These are phyloP conservation scores for Papiliotrema nemorosa DNA, from an alignment of 1,284 basidiomycete species.

Conservation along the genomic window DNA sequence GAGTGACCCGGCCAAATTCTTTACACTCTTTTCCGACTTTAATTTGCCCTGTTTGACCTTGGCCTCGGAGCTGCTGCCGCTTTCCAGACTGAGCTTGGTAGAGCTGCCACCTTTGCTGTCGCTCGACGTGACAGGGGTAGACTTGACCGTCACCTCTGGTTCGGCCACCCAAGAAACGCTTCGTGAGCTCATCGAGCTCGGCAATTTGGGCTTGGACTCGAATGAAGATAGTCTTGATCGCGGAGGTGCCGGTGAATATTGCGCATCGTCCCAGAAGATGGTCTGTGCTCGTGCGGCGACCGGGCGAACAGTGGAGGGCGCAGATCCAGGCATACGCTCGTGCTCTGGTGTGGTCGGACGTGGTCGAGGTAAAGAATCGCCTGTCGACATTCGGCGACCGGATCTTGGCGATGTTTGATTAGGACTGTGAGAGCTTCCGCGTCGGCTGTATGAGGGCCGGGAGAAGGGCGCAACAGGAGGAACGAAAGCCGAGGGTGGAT, in stretches of 20 bases:
- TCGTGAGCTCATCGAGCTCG: constrained; percentile 10
- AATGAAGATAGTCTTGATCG: background rate
- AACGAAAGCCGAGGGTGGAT: constrained; percentile 11
- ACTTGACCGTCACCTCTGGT: background rate
- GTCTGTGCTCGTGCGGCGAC: constrained; percentile 34
- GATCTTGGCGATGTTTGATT: background rate
- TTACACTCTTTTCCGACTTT: constrained; percentile 35
- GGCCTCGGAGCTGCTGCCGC: background rate
- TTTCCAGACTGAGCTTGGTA: constrained; percentile 17
- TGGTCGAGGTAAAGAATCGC: background rate
- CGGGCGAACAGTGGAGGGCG: constrained; percentile 11
- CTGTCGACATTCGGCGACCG: background rate
- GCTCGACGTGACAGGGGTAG: constrained; percentile 1
- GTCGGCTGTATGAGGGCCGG: background rate
- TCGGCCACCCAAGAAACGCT: constrained; percentile 19
- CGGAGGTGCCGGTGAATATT: constrained; percentile 20
- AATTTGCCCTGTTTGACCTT: constrained; percentile 15
- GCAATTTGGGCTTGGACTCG: constrained; percentile 6
- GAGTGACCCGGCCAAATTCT: constrained; percentile 35
- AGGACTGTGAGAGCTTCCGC: background rate
- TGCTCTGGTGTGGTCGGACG: background rate
- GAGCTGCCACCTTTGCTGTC: constrained; percentile 5
- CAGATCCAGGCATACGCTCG: background rate
- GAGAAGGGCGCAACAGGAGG: constrained; percentile 13
- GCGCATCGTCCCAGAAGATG: constrained; percentile 45